Evolutionary conservation across 2,329 filamentous ascomycete genomes (phyloP).

Genomic region (Stagonosporopsis tanaceti): DNA sequence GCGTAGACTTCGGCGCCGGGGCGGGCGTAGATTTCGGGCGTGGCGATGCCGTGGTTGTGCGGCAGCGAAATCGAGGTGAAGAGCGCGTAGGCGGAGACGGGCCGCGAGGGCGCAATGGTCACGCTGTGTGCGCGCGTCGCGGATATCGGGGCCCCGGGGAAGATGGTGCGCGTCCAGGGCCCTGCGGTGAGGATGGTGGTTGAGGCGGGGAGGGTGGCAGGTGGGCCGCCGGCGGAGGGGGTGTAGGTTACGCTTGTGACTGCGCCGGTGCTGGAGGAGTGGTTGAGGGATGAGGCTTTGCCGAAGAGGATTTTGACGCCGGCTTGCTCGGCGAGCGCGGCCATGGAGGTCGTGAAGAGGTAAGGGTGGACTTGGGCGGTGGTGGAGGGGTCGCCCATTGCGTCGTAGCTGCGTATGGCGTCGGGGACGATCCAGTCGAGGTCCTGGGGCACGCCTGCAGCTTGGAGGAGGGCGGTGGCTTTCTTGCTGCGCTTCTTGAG

Average conservation of each 20-base stretch:
- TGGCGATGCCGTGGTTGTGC: constrained; percentile 58
- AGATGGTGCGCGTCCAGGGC: constrained; percentile 66
- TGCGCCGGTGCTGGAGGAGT: constrained; percentile 57
- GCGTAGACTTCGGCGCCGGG: constrained; percentile 91
- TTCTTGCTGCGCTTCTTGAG: constrained; percentile 64
- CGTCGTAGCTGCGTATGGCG: constrained; percentile 73
- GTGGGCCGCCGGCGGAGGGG: constrained; percentile 53
- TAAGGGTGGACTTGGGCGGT: constrained; percentile 95
- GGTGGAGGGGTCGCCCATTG: constrained; percentile 81
- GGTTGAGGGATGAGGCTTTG: constrained; percentile 73
- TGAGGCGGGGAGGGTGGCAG: constrained; percentile 57
- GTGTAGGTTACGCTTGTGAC: constrained; percentile 71
- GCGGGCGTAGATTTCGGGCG: constrained; percentile 92
- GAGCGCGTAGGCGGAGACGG: constrained; percentile 76
- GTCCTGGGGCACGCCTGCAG: constrained; percentile 73
- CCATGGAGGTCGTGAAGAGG: constrained; percentile 87
- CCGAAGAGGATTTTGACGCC: constrained; percentile 69
- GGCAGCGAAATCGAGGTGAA: constrained; percentile 81
- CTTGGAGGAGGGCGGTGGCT: constrained; percentile 60
- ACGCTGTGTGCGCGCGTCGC: constrained; percentile 70
- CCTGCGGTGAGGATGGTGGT: constrained; percentile 68
- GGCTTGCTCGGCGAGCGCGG: constrained; percentile 72
- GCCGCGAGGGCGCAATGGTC: constrained; percentile 64
- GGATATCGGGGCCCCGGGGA: constrained; percentile 64
- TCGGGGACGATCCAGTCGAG: constrained; percentile 83